Evolutionary conservation across 2,329 filamentous ascomycete genomes (phyloP), one percentile per base, ranked within the genome.

Genomic region (Furcasterigmium furcatum): DNA sequence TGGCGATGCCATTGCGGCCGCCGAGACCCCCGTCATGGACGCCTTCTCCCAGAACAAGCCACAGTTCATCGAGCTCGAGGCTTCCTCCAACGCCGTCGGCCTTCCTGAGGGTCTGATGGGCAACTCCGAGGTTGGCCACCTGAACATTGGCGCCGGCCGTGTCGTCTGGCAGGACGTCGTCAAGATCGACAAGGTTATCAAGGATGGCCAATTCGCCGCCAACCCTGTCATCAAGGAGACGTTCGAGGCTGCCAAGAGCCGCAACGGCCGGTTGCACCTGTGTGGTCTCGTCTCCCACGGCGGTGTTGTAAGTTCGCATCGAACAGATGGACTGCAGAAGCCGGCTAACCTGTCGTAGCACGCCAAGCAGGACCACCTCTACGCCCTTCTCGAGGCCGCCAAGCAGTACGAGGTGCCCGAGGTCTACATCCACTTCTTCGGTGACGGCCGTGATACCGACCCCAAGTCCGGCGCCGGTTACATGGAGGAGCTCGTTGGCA

Each of bases 111-210:
- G 94, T 48, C 77, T 99, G 55, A 99, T 99, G 94, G 94, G 94
- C 55, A 99, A 99, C 78, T 95, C 89, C 58, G 94, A 99, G 71
- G 94, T 99, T 67, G 94, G 94, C 51, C 94, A 99, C 71, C 72
- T 99, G 74, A 99, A 99, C 79, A 97, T 99, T 66, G 94, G 94
- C 60, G 94, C 94, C 48, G 94, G 94, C 47, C 82, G 94, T 61
- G 94, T 99, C 50, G 94, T 99, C 60, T 99, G 94, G 94, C 94
- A 99, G 70, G 92, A 94, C 67, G 89, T 95, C 54, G 94, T 99
- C 55, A 88, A 94, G 60, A 99, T 99, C 71, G 94, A 96, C 69
- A 86, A 86, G 72, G 86, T 87, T 35, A 85, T 96, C 73, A 94
- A 92, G 79, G 90, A 91, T 60, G 82, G 80, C 54, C 82, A 95